phyloP scores from a whole-genome alignment of 805 yeast species.

The Cyberlindnera misumaiensis region DNA sequence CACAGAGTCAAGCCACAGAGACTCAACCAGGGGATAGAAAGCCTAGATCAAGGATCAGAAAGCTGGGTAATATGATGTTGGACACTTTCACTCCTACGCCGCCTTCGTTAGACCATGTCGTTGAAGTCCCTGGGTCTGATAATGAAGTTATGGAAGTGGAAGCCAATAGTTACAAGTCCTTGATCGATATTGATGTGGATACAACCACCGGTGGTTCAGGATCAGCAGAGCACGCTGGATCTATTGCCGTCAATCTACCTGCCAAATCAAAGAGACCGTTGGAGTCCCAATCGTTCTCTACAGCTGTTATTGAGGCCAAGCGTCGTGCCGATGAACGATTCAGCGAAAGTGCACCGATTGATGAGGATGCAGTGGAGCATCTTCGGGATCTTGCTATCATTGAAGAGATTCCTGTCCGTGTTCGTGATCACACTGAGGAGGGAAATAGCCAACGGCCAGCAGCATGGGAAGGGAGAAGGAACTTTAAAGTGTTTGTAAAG shows the following conservation, averaged over 20 bases:
- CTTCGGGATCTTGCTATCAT: conserved; percentile 31
- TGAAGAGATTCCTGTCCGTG: conserved; percentile 23
- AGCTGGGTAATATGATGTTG: conserved; percentile 7
- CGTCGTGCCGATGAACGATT: conserved; percentile 17
- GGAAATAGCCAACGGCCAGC: conserved; percentile 3
- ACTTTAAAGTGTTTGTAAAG: conserved; percentile 35
- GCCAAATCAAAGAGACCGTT: not conserved
- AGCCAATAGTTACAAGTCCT: too few relatives aligned
- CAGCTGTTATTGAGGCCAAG: conserved; percentile 16
- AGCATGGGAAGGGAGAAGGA: conserved; percentile 28
- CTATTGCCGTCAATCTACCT: conserved; percentile 1
- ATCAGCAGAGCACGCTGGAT: not conserved
- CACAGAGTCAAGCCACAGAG: not conserved
- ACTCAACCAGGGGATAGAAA: not conserved
- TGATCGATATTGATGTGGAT: too few relatives aligned
- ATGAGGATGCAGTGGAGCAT: conserved; percentile 22
- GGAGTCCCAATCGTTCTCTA: conserved; percentile 10
- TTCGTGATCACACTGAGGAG: conserved; percentile 2
- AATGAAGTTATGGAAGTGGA: not conserved
- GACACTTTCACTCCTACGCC: conserved; percentile 3
- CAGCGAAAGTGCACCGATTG: conserved; percentile 12
- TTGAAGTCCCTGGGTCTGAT: not conserved
- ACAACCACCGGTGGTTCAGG: too few relatives aligned
- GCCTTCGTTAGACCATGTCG: not conserved
- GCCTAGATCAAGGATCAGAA: conserved; percentile 2